Base-by-base conservation (phyloP, 257 asterid genomes). In the Lavandula angustifolia region DNA sequence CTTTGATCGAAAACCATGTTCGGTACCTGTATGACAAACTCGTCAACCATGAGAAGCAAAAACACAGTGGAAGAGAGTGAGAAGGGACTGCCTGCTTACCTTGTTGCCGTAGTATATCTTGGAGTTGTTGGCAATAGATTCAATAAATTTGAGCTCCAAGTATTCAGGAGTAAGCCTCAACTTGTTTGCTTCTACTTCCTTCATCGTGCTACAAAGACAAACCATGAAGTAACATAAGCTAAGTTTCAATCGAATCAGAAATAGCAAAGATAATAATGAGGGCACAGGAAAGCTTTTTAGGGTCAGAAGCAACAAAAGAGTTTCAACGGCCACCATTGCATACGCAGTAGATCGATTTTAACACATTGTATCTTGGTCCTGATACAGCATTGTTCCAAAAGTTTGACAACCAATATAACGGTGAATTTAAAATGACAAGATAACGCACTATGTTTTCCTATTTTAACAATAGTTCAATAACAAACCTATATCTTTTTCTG, bases 151-250 rank as follows among this genome's bases (percentile, higher is more conserved):
- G 59, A 94, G 95, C 49, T 94, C 99, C 62, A 94, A 69, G 71
- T 69, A 94, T 57, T 86, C 80, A 59, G 99, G 84, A 22, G 99
- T 84, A 42, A 94, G 96, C 91, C 69, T 90, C 78, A 87, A 72
- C 80, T 83, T 87, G 88, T 94, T 91, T 53, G 95, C 95, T 68
- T 94, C 99, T 14, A 96, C 96, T 80, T 90, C 99, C 80, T 64
- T 90, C 80, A 84, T 62, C 9, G 85, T 83, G 70, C 99, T 94
- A 78, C 38, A 77, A 73, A 44, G 66, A 44, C 61, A 54, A 22
- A 66, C 18, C 62, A 64, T 11, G 46, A 32, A 68, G n/a, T 3
- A 62, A 60, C 42, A 60, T 63, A 42, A 49, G 66, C 27, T 68
- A 47, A 12, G 53, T 27, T 44, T 14, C 31, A 34, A 60, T 67